These are phyloP conservation scores for Dipteronia dyeriana DNA, from an alignment of 345 rosid genomes.

Conservation along the genomic window DNA sequence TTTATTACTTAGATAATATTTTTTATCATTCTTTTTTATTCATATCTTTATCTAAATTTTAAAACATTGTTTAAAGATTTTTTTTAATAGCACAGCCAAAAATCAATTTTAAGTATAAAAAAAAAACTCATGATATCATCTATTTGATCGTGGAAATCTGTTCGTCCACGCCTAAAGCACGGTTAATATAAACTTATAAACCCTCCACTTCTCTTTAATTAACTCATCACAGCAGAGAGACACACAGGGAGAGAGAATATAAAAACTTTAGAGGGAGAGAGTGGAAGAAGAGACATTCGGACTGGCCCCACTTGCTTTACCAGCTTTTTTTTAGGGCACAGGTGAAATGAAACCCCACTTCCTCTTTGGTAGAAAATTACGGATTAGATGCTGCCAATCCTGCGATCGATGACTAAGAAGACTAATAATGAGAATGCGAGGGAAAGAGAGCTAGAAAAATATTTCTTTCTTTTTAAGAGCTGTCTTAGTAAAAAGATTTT, in stretches of 20 bases:
- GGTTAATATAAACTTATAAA: too few relatives aligned
- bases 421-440: conserved; percentile 19
- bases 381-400: conserved; percentile 37
- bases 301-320: conserved; percentile 17
- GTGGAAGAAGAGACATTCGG: conserved; percentile 16
- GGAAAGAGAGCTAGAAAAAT: neutral
- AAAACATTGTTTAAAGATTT: too few relatives aligned
- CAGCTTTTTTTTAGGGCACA: neutral
- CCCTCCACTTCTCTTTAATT: too few relatives aligned
- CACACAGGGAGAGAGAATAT: neutral
- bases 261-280: neutral
- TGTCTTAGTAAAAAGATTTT: conserved; percentile 23
- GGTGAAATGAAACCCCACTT: conserved; percentile 7
- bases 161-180: too few relatives aligned
- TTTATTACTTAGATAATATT: too few relatives aligned
- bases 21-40: too few relatives aligned
- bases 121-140: too few relatives aligned
- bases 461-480: neutral
- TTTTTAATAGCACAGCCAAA: too few relatives aligned
- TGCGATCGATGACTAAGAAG: conserved; percentile 23
- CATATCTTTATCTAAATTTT: too few relatives aligned
- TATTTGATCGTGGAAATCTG: too few relatives aligned
- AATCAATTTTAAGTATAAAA: too few relatives aligned
- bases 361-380: conserved; percentile 19
- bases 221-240: neutral